Evolutionary conservation across 140 eudicot species (phyloP), one percentile per base, ranked within the genome.

Genomic region (Senecio squalidus): DNA sequence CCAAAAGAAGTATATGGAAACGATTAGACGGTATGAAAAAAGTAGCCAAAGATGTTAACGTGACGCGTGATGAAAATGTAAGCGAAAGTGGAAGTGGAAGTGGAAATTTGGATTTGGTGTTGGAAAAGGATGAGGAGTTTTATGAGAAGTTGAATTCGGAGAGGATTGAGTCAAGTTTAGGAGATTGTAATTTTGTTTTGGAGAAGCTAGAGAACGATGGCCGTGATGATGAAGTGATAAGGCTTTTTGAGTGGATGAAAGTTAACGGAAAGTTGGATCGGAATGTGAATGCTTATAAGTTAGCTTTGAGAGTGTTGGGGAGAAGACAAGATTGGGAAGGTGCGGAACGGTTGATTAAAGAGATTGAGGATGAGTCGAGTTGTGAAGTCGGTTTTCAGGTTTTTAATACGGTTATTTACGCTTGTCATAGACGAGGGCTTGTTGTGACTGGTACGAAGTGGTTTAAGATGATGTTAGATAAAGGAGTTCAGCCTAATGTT

Each of bases 301-400:
- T 81, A 55, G 82, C 66, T 29, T 76, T 91, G 20, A 70, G 98
- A 58, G 95, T 91, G 29, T 64, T 91, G 71, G 96, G 98, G 22
- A 87, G 96, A 73, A 80, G 74, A 59, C 80, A 62, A 46, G 98
- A 91, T 65, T 91, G 96, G 98, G 80, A 72, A 34, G 73, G 76
- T 4, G 94, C 98, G 17, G 91, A 81, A 62, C 36, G 5, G 24
- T 39, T 81, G 74, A 80, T 91, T 64, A 48, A 50, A 50, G 95
- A 86, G 74, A 91, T 91, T 84, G 46, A 59, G 30, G 57, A 13
- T 0, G 83, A 78, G 6, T 83, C 89, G 1, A 38, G 69, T 4
- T 91, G 98, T 72, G 76, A 79, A 51, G 85, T 91, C 30, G 72
- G 64, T 58, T 72, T 50, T 70, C 88, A 69, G 53, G 76, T 83